Evolutionary conservation across 495 filamentous ascomycete species (phyloP).

Genomic region (Podospora pseudoanserina): DNA sequence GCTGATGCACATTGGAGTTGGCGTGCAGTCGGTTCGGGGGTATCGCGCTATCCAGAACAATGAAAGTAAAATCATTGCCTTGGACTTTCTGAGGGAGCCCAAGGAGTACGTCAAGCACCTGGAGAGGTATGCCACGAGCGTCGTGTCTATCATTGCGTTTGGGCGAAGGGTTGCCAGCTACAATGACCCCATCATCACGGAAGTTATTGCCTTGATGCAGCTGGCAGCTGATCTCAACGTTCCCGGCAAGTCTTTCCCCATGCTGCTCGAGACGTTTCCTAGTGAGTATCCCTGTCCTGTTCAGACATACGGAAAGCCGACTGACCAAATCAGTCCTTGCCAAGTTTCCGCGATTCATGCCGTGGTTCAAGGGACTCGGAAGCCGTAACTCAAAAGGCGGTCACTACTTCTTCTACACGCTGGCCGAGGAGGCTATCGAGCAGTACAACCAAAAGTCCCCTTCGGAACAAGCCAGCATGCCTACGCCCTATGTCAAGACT

Average conservation of each 20-base stretch:
- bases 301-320: background rate
- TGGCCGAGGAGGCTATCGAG: slow-evolving; percentile 54
- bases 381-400: slow-evolving; percentile 41
- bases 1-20: slow-evolving; percentile 58
- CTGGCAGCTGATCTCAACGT: slow-evolving; percentile 63
- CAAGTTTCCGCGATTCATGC: slow-evolving; percentile 53
- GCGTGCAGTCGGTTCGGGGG: slow-evolving; percentile 55
- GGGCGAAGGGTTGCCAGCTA: slow-evolving; percentile 56
- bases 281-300: slow-evolving; percentile 25
- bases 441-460: slow-evolving; percentile 38
- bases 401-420: slow-evolving; percentile 53
- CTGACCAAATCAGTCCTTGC: slow-evolving; percentile 41
- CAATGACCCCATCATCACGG: slow-evolving; percentile 57
- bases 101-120: slow-evolving; percentile 58
- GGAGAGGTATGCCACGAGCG: slow-evolving; percentile 61
- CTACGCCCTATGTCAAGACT: slow-evolving; percentile 50
- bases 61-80: slow-evolving; percentile 50
- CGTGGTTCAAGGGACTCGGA: slow-evolving; percentile 58
- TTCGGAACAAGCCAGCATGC: slow-evolving; percentile 41
- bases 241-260: slow-evolving; percentile 58
- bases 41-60: slow-evolving; percentile 61
- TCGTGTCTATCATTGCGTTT: slow-evolving; percentile 62
- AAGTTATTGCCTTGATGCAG: slow-evolving; percentile 62
- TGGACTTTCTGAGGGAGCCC: slow-evolving; percentile 48
- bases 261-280: slow-evolving; percentile 59